Evolutionary conservation across 2,329 filamentous ascomycete genomes (phyloP).

Genomic region (Nothophoma quercina): DNA sequence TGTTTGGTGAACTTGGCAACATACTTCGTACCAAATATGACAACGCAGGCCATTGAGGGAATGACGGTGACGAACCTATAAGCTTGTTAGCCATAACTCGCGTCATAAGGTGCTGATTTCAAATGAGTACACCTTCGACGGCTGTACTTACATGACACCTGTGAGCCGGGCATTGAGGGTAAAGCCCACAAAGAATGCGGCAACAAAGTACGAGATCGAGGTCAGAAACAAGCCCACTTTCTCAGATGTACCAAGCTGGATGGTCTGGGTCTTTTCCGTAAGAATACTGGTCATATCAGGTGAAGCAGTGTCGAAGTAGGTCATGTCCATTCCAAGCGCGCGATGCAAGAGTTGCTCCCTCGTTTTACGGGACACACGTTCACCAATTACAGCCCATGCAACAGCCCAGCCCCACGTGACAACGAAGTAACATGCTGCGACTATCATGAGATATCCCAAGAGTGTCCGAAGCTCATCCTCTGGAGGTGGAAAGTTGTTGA

Average conservation of each 20-base stretch:
- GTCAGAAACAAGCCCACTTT: slow-evolving; percentile 58
- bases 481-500: slow-evolving; percentile 59
- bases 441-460: slow-evolving; percentile 54
- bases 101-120: too few species aligned
- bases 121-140: neutral
- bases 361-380: slow-evolving; percentile 57
- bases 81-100: slow-evolving; percentile 3
- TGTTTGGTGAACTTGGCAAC: slow-evolving; percentile 52
- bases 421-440: slow-evolving; percentile 58
- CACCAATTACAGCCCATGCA: slow-evolving; percentile 60
- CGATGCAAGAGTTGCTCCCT: slow-evolving; percentile 57
- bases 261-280: slow-evolving; percentile 55
- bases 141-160: slow-evolving; percentile 48
- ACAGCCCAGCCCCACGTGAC: slow-evolving; percentile 60
- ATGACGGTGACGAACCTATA: slow-evolving; percentile 55
- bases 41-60: slow-evolving; percentile 56
- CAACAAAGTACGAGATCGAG: slow-evolving; percentile 56
- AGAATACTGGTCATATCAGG: slow-evolving; percentile 58
- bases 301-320: slow-evolving; percentile 59
- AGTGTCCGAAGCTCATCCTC: slow-evolving; percentile 52
- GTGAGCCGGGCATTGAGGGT: slow-evolving; percentile 53
- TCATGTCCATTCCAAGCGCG: slow-evolving; percentile 60
- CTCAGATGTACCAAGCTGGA: slow-evolving; percentile 57
- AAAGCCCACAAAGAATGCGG: slow-evolving; percentile 57
- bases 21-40: slow-evolving; percentile 52